Conservation (phyloP, 441 rosid genomes). For the Adansonia madagascariensis region DNA sequence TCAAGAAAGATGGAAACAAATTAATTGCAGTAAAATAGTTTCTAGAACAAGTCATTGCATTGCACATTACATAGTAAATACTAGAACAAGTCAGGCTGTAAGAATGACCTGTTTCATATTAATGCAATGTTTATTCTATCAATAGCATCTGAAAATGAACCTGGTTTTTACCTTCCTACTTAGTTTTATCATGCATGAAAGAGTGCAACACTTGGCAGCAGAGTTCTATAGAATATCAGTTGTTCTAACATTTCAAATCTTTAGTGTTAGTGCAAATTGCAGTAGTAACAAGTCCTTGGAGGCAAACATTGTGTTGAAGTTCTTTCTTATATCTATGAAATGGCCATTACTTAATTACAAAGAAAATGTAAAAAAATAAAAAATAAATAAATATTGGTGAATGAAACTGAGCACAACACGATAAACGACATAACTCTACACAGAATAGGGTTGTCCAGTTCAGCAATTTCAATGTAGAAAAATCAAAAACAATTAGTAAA, state of each 20-base stretch:
- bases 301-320: background rate
- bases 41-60: background rate
- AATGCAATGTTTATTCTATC: background rate
- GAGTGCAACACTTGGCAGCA: background rate
- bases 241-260: background rate
- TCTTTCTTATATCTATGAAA: background rate
- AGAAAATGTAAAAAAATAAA: background rate
- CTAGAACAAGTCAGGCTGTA: conserved; percentile 1
- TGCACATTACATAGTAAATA: background rate
- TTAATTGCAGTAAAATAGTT: background rate
- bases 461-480: background rate
- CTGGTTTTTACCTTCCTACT: background rate
- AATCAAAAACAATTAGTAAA: background rate
- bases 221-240: background rate
- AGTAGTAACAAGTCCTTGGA: background rate
- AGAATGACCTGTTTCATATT: background rate
- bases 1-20: background rate
- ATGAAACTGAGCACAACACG: background rate
- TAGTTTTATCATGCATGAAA: background rate
- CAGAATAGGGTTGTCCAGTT: background rate
- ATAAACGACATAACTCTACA: background rate
- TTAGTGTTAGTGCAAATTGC: background rate
- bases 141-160: background rate
- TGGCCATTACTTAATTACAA: background rate
- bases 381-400: background rate